These are phyloP conservation scores for Thinopyrum obtusiflorum DNA, from an alignment of 202 grass and related monocot species.

Conservation along the genomic window DNA sequence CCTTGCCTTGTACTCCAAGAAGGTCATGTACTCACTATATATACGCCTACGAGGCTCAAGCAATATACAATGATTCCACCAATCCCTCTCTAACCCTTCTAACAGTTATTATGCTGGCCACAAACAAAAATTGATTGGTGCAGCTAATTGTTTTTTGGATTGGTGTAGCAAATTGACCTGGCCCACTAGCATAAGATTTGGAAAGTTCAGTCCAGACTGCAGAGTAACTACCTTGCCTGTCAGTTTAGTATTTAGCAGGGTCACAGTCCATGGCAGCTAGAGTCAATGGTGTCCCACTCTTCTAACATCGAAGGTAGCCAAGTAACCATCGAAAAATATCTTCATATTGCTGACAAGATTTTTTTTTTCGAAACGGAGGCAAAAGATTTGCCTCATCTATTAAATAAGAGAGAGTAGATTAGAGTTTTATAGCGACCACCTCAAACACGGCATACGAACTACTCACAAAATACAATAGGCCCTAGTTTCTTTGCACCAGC, in stretches of 20 bases:
- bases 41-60: no score
- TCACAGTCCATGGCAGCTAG: neutral
- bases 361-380: no score
- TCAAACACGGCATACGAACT: no score
- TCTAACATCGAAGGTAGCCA: neutral
- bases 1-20: no score
- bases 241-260: neutral
- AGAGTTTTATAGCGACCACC: no score
- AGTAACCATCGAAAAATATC: constrained; percentile 13
- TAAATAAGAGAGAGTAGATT: no score
- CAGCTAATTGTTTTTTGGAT: neutral
- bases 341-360: neutral
- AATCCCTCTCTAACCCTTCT: no score
- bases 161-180: neutral
- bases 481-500: no score
- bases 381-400: no score
- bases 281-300: neutral
- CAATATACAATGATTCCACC: no score
- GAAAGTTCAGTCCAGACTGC: neutral
- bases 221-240: neutral
- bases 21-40: no score
- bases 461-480: no score
- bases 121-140: neutral
- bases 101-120: neutral
- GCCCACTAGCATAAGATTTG: neutral